phyloP scores from a whole-genome alignment of 192 early-diverging fungal species.

The Linnemannia zychae region DNA sequence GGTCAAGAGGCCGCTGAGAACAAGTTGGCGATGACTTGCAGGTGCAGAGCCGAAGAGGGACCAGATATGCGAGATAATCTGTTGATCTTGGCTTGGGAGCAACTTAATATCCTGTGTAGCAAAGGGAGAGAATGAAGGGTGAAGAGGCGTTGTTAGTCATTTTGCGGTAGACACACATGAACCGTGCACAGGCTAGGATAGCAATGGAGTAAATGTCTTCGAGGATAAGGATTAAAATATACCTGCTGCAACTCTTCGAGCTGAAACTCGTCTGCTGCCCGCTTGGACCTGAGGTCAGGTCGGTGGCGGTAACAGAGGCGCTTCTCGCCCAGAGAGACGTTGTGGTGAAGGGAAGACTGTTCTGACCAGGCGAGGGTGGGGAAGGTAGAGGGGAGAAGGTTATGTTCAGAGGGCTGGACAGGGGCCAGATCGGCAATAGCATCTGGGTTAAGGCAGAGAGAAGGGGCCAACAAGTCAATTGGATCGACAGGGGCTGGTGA shows the following conservation, averaged over 20 bases:
- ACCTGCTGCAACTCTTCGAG: slow-evolving; percentile 62
- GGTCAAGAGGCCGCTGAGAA: slow-evolving; percentile 83
- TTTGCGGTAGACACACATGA: neutral
- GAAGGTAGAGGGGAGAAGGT: slow-evolving; percentile 27
- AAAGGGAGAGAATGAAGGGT: neutral
- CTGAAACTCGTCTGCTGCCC: slow-evolving; percentile 58
- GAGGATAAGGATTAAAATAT: slow-evolving; percentile 14
- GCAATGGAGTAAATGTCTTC: neutral
- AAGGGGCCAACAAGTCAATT: slow-evolving; percentile 27
- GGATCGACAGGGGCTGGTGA: slow-evolving; percentile 1
- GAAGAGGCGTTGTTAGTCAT: neutral
- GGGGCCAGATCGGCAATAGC: slow-evolving; percentile 40
- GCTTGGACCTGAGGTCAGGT: slow-evolving; percentile 60
- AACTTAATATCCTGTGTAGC: slow-evolving; percentile 64
- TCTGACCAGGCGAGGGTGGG: slow-evolving; percentile 39
- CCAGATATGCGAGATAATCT: slow-evolving; percentile 79
- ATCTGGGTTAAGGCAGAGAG: slow-evolving; percentile 44
- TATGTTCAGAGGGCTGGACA: slow-evolving; percentile 27
- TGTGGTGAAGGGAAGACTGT: slow-evolving; percentile 4
- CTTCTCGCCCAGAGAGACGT: slow-evolving; percentile 14
- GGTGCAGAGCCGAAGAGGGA: slow-evolving; percentile 76
- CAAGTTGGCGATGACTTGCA: slow-evolving; percentile 71
- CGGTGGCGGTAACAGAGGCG: slow-evolving; percentile 65
- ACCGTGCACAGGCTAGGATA: neutral
- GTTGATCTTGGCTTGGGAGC: slow-evolving; percentile 68